A percentile compares a stretch with the other conserved stretches of the same genome.
phyloP scores from a whole-genome alignment of 306 rosid species.

The Aeschynomene evenia region DNA sequence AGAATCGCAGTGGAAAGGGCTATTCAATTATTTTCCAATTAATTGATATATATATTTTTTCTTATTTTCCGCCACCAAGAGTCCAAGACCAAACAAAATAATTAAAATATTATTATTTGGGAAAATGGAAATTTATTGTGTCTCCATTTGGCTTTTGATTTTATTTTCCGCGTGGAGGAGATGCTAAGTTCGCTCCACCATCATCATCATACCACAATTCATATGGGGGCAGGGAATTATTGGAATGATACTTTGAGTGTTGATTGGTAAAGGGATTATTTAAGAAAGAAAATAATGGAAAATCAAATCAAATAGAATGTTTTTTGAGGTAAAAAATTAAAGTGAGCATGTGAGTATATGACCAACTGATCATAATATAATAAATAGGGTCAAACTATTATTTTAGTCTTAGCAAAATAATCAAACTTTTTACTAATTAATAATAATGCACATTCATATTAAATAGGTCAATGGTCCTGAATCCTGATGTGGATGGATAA shows the following conservation, averaged over 20 bases:
- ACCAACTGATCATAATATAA: background rate
- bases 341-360: no score
- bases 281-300: background rate
- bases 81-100: background rate
- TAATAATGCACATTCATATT: background rate
- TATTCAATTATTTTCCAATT: background rate
- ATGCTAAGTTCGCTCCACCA: constrained; percentile 5
- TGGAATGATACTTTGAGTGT: background rate
- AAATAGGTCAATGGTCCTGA: background rate
- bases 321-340: no score
- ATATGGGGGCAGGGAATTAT: no score
- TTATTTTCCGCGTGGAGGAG: background rate
- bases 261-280: background rate
- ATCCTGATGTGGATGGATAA: no score
- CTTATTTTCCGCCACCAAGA: background rate
- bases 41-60: background rate
- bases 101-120: background rate
- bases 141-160: background rate
- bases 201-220: background rate
- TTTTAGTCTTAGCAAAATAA: background rate
- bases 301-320: background rate
- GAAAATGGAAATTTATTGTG: background rate
- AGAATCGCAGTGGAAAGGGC: background rate
- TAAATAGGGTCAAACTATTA: background rate
- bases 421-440: no score